phyloP scores from a whole-genome alignment of 2,329 filamentous ascomycete genomes.

The Colletotrichum sp. region DNA sequence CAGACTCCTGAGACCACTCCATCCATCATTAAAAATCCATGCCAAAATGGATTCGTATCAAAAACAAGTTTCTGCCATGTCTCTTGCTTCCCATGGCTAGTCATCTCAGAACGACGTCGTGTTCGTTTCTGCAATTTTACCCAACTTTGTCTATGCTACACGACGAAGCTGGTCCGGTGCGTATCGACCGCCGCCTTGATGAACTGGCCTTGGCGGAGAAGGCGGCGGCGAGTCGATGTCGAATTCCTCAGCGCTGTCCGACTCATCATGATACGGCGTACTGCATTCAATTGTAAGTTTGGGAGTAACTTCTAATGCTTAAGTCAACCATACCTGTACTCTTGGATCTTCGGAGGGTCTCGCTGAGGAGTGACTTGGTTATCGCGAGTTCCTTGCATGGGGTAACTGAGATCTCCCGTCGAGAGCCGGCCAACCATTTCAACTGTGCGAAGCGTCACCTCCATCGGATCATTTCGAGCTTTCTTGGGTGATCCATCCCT shows the following conservation, averaged over 20 bases:
- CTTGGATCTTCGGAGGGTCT: background rate
- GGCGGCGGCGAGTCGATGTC: background rate
- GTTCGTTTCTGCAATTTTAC: background rate
- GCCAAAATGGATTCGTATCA: background rate
- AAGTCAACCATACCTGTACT: background rate
- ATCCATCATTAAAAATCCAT: background rate
- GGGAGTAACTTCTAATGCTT: background rate
- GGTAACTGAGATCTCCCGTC: background rate
- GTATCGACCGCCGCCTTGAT: conserved; percentile 18
- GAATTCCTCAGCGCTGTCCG: background rate
- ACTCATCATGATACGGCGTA: background rate
- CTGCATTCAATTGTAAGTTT: background rate
- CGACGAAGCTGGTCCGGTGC: background rate
- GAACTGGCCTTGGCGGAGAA: conserved; percentile 13
- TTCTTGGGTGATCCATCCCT: background rate
- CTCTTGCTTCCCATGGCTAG: background rate
- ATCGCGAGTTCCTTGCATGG: background rate
- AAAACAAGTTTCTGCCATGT: background rate
- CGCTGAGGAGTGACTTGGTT: background rate
- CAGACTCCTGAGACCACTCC: background rate
- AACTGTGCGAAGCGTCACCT: background rate
- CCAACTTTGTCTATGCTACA: background rate
- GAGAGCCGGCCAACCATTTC: background rate
- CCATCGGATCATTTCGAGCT: background rate
- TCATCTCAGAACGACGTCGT: background rate